Conservation (phyloP, 2,329 filamentous ascomycete genomes). For the Aspergillus nomiae region DNA sequence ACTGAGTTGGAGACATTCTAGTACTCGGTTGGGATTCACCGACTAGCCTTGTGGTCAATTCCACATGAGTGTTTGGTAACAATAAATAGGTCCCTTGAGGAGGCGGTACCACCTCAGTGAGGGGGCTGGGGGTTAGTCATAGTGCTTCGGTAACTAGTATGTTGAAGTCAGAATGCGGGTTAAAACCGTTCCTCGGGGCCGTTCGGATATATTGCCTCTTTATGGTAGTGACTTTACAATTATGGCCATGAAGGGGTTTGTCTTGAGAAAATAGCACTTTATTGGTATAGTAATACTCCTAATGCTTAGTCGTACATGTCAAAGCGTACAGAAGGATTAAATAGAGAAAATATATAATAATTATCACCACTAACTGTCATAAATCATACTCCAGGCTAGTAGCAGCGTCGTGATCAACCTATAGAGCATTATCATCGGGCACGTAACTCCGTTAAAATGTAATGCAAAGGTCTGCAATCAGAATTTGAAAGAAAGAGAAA, state of each 20-base stretch:
- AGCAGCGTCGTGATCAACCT: neutral
- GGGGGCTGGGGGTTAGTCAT: neutral
- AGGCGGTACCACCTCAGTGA: neutral
- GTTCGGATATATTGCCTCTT: neutral
- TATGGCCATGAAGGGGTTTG: neutral
- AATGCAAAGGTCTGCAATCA: neutral
- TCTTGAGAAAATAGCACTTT: no score
- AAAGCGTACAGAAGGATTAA: neutral
- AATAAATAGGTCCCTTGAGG: neutral
- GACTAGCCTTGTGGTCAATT: neutral
- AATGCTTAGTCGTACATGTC: neutral
- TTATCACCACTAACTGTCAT: neutral
- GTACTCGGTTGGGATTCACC: neutral
- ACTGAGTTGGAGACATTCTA: slow-evolving; percentile 15
- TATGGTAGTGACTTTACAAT: neutral
- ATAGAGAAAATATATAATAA: neutral
- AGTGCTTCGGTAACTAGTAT: neutral
- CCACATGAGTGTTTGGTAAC: neutral
- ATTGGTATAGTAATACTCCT: neutral
- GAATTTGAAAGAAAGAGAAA: neutral
- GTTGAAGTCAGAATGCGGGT: neutral
- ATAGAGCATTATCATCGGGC: slow-evolving; percentile 54
- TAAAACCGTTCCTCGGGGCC: neutral
- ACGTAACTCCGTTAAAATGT: slow-evolving; percentile 43
- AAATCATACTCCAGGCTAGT: neutral